Percentiles rank a stretch among this genome's conserved stretches.
phyloP scores from a whole-genome alignment of 192 early-diverging fungal species.

The Rhizophagus clarus region DNA sequence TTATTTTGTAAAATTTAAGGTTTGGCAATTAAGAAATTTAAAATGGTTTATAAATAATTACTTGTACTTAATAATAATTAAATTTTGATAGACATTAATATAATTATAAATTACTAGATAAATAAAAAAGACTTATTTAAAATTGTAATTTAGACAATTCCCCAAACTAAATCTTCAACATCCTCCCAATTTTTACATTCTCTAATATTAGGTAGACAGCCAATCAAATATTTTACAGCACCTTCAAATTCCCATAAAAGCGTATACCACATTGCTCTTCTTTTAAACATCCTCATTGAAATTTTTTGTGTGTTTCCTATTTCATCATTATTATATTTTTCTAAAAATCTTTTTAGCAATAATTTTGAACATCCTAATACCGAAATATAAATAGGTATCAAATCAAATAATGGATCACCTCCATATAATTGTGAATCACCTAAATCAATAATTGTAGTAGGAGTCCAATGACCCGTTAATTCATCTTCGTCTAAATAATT shows the following conservation, averaged over 20 bases:
- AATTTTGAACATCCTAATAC: conserved; percentile 37
- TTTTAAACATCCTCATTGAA: conserved; percentile 29
- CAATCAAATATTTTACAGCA: conserved; percentile 32
- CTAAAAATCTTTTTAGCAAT: conserved; percentile 29
- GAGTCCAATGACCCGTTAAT: background rate
- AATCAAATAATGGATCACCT: conserved; percentile 43
- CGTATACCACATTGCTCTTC: conserved; percentile 42
- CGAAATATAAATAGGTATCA: conserved; percentile 38
- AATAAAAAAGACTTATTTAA: background rate
- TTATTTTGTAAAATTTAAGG: no score
- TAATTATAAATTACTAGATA: background rate
- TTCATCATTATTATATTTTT: background rate
- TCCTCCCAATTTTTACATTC: conserved; percentile 43
- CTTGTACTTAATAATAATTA: no score
- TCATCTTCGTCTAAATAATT: background rate
- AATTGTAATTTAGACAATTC: background rate
- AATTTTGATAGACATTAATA: no score
- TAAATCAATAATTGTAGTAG: conserved; percentile 4
- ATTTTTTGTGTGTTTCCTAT: background rate
- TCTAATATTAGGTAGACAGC: conserved; percentile 38
- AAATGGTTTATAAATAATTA: no score
- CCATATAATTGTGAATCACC: conserved; percentile 18
- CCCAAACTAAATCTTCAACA: conserved; percentile 39
- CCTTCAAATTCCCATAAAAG: conserved; percentile 45
- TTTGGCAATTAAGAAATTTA: no score